Conservation (phyloP, 345 rosid genomes). For the Physaria fendleri region DNA sequence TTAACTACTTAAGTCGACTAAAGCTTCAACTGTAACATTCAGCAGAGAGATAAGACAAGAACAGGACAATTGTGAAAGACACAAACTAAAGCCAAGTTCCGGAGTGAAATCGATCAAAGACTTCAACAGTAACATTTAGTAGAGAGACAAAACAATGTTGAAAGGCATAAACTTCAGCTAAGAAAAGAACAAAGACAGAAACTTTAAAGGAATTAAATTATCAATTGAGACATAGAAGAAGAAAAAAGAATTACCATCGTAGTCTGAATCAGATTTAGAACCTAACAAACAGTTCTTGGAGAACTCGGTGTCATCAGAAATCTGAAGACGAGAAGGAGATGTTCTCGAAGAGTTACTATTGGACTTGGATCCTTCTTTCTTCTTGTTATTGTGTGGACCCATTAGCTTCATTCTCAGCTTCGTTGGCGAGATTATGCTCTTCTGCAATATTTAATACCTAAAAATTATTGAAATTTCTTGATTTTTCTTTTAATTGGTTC, state of each 20-base stretch:
- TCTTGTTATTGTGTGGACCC: constrained; percentile 54
- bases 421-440: constrained; percentile 80
- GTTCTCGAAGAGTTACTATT: constrained; percentile 76
- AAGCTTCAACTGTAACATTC: background rate
- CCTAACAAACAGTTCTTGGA: constrained; percentile 61
- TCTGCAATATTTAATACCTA: constrained; percentile 35
- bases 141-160: background rate
- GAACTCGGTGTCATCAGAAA: constrained; percentile 50
- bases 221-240: background rate
- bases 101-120: background rate
- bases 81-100: background rate
- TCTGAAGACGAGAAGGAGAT: constrained; percentile 76
- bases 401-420: constrained; percentile 87
- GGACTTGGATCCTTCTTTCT: constrained; percentile 70
- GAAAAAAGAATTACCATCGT: constrained; percentile 50
- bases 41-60: background rate
- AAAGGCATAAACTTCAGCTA: background rate
- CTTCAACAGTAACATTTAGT: background rate
- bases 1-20: background rate
- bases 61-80: background rate
- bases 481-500: background rate
- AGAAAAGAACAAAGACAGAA: constrained; percentile 16
- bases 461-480: background rate
- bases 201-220: background rate
- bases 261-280: constrained; percentile 41